These are phyloP conservation scores for Cylindrotheca closterium DNA, from an alignment of 108 stramenopile genomes.

Conservation along the genomic window DNA sequence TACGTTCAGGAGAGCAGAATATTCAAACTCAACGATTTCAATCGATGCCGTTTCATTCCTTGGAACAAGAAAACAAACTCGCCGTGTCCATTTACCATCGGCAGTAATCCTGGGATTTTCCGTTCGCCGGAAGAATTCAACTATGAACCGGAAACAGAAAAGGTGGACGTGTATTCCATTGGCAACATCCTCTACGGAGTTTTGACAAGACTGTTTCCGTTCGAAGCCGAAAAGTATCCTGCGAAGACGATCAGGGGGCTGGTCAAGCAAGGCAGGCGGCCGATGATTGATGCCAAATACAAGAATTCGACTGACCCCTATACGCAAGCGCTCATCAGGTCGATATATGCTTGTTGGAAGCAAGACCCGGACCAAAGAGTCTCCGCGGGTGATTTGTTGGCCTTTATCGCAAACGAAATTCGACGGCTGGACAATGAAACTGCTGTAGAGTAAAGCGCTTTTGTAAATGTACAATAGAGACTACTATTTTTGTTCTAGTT, in stretches of 20 bases:
- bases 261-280: conserved; percentile 45
- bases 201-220: conserved; percentile 49
- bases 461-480: too few species aligned
- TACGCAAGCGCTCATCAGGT: conserved; percentile 38
- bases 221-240: conserved; percentile 24
- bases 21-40: conserved; percentile 77
- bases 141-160: conserved; percentile 58
- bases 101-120: conserved; percentile 51
- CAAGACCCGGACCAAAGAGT: conserved; percentile 54
- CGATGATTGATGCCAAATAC: conserved; percentile 26
- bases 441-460: too few species aligned
- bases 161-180: conserved; percentile 71
- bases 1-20: conserved; percentile 21
- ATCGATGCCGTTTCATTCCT: conserved; percentile 63
- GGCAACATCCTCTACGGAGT: conserved; percentile 71
- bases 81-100: conserved; percentile 42
- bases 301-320: conserved; percentile 42
- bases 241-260: conserved; percentile 15
- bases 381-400: conserved; percentile 29
- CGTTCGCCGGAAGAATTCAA: conserved; percentile 76
- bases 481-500: conserved; percentile 3
- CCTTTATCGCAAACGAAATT: background rate
- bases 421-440: too few species aligned
- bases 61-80: conserved; percentile 31
- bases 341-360: conserved; percentile 49